Conservation (phyloP, 179 eudicot genomes). For the Heliamphora pulchella region DNA sequence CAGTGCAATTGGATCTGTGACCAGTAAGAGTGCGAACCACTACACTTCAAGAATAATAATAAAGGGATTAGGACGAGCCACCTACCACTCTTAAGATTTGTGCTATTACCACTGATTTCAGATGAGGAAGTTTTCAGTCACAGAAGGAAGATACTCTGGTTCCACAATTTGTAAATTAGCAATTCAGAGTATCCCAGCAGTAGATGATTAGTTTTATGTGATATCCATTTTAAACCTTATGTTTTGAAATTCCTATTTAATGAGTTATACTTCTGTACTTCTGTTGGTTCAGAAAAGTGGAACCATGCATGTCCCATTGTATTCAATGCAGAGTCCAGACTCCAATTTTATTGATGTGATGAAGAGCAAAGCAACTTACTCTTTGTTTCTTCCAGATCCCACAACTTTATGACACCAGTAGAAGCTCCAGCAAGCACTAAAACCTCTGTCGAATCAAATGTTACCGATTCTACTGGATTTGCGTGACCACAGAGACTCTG, state of each 20-base stretch:
- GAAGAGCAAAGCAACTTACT: constrained; percentile 39
- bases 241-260: not conserved
- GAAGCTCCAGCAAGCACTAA: constrained; percentile 91
- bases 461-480: constrained; percentile 79
- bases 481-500: constrained; percentile 96
- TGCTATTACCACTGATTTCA: not conserved
- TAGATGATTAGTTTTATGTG: not conserved
- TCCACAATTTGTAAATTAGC: not conserved
- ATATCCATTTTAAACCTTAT: not conserved
- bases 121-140: not conserved
- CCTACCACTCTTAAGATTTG: not conserved
- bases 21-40: constrained; percentile 92
- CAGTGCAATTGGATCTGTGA: constrained; percentile 81
- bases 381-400: constrained; percentile 91
- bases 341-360: not conserved
- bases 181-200: no score
- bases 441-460: constrained; percentile 68
- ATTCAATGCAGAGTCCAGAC: not conserved
- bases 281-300: not conserved
- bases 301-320: not conserved
- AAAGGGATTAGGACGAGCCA: constrained; percentile 27
- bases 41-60: constrained; percentile 48
- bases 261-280: not conserved
- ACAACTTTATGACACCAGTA: constrained; percentile 75
- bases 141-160: not conserved